Conservation (phyloP, 2,329 filamentous ascomycete genomes). For the Myriosclerotinia curreyana region DNA sequence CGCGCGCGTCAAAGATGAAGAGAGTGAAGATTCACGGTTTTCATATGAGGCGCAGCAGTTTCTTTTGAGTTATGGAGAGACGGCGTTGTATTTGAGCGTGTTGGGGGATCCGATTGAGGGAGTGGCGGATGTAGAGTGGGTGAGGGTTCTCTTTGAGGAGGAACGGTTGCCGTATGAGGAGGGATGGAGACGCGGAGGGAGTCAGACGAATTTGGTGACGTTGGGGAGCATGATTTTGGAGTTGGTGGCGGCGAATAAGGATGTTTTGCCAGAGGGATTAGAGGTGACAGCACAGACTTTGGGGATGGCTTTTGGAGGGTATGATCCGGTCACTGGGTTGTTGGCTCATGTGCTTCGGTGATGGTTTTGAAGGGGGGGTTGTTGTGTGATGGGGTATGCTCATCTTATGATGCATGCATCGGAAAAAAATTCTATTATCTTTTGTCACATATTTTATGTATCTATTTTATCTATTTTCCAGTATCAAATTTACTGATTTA, state of each 20-base stretch:
- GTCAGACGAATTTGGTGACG: constrained; percentile 57
- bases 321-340: background rate
- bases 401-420: background rate
- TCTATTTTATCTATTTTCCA: no score
- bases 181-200: constrained; percentile 44
- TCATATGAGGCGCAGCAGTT: background rate
- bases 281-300: constrained; percentile 5
- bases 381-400: background rate
- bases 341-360: background rate
- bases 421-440: no score
- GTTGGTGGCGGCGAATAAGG: constrained; percentile 47
- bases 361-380: background rate
- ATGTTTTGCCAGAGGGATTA: background rate
- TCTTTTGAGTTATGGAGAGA: background rate
- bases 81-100: background rate
- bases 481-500: no score
- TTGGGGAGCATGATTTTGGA: constrained; percentile 74
- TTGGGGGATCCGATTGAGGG: constrained; percentile 4
- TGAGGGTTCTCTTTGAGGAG: constrained; percentile 11
- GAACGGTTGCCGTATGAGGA: constrained; percentile 15
- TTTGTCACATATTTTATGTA: no score
- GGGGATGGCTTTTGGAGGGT: constrained; percentile 3
- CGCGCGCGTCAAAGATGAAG: background rate
- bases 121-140: background rate
- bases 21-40: background rate